Conservation (phyloP, 805 yeast species). For the Ogataea trehaloabstinens region DNA sequence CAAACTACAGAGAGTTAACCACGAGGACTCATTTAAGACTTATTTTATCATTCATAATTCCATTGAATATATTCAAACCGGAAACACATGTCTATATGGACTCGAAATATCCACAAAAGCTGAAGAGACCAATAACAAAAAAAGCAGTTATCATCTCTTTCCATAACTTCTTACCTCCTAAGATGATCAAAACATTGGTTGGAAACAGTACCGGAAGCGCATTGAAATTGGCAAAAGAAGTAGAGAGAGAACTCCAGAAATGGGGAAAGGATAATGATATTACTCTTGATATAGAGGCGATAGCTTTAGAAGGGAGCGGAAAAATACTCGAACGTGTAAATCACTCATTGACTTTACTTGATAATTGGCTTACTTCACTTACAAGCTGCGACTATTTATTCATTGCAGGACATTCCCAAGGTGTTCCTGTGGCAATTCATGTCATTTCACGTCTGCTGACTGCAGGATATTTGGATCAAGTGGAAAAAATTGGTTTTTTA, state of each 20-base stretch:
- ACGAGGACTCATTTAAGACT: constrained; percentile 26
- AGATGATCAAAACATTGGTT: constrained; percentile 73
- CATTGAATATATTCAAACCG: constrained; percentile 18
- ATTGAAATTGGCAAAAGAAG: constrained; percentile 73
- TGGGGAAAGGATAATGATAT: constrained; percentile 51
- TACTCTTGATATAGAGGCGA: constrained; percentile 62
- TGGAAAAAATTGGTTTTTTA: constrained; percentile 60
- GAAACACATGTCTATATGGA: constrained; percentile 32
- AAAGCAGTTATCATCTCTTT: constrained; percentile 85
- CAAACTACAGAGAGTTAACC: constrained; percentile 28
- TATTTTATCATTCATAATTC: constrained; percentile 18
- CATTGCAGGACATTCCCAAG: constrained; percentile 90
- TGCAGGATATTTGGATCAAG: constrained; percentile 62
- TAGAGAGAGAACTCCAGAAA: constrained; percentile 64
- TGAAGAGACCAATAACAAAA: constrained; percentile 22
- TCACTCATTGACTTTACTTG: constrained; percentile 64
- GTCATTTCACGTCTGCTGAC: constrained; percentile 41
- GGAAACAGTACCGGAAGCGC: constrained; percentile 96
- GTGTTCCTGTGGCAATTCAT: constrained; percentile 85
- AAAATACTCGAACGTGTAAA: constrained; percentile 79
- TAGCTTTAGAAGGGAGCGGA: constrained; percentile 92
- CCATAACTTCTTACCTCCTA: constrained; percentile 92
- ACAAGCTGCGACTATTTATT: constrained; percentile 70
- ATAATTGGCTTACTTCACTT: constrained; percentile 62
- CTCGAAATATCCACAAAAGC: constrained; percentile 5